Percentiles rank a stretch among this genome's conserved stretches.
phyloP scores from a whole-genome alignment of 805 yeast species.

The Cyberlindnera japonica region DNA sequence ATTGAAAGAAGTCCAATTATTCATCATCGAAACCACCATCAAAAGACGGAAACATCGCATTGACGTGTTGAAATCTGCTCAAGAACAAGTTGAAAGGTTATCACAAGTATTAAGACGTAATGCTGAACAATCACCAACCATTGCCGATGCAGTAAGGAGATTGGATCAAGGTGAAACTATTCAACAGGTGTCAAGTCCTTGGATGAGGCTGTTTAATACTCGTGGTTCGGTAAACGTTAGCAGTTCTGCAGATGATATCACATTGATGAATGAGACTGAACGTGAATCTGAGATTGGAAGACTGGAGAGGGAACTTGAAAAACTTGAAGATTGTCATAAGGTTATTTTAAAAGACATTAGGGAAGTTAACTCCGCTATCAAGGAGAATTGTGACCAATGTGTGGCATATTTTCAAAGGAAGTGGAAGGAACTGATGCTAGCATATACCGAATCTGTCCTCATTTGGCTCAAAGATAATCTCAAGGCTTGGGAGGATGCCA shows the following conservation, averaged over 20 bases:
- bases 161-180: constrained; percentile 27
- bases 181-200: constrained; percentile 21
- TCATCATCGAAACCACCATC: constrained; percentile 38
- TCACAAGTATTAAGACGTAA: constrained; percentile 34
- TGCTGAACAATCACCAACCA: constrained; percentile 34
- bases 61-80: constrained; percentile 31
- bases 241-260: constrained; percentile 16
- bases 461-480: constrained; percentile 37
- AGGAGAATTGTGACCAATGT: constrained; percentile 28
- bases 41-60: constrained; percentile 32
- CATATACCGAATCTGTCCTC: constrained; percentile 32
- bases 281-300: constrained; percentile 35
- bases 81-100: constrained; percentile 29
- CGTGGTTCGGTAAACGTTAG: constrained; percentile 1
- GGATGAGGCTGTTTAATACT: constrained; percentile 25
- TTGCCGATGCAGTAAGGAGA: constrained; percentile 30
- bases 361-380: constrained; percentile 33
- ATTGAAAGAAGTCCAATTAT: constrained; percentile 49
- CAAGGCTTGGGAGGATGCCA: constrained; percentile 38
- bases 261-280: constrained; percentile 32
- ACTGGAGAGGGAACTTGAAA: constrained; percentile 33
- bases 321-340: constrained; percentile 37
- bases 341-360: constrained; percentile 35
- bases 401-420: constrained; percentile 27
- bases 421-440: constrained; percentile 29